phyloP scores from a whole-genome alignment of 805 yeast species.

The Clavispora asparagi region DNA sequence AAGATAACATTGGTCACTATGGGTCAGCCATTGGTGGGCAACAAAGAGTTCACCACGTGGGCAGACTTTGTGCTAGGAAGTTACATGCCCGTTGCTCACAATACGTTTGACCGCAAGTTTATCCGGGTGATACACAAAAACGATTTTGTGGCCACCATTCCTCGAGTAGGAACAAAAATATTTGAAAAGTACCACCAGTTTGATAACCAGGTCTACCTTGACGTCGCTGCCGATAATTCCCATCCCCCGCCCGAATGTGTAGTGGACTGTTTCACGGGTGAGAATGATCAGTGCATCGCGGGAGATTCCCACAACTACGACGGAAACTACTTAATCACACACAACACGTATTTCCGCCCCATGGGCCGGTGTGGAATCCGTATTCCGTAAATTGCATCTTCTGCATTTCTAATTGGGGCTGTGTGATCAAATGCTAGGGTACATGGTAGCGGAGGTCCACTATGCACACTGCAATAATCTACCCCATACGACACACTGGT shows the following conservation, averaged over 20 bases:
- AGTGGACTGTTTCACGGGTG: conserved; percentile 27
- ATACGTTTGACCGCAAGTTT: conserved; percentile 14
- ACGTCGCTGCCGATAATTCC: conserved; percentile 22
- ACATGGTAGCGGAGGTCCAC: not conserved
- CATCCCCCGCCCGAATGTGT: conserved; percentile 24
- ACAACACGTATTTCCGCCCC: conserved; percentile 33
- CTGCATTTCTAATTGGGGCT: not conserved
- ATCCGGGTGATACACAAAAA: conserved; percentile 23
- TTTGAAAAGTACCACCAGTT: conserved; percentile 25
- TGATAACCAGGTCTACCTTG: conserved; percentile 34
- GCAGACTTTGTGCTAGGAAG: conserved; percentile 31
- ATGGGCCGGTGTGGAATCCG: conserved; percentile 28
- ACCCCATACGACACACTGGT: not conserved
- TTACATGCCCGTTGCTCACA: conserved; percentile 13
- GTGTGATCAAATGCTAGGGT: not conserved
- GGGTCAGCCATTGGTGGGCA: conserved; percentile 44
- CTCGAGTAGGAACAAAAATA: conserved; percentile 11
- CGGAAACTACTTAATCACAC: conserved; percentile 24
- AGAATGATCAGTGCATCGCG: conserved; percentile 24
- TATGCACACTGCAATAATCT: not conserved
- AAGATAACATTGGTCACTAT: conserved; percentile 31
- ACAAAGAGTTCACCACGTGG: conserved; percentile 32
- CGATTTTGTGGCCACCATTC: conserved; percentile 27
- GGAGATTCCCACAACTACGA: conserved; percentile 21
- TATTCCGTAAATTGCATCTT: not conserved